These are phyloP conservation scores for Grosmannia huntii DNA, from an alignment of 2,329 filamentous ascomycete species.

Conservation along the genomic window DNA sequence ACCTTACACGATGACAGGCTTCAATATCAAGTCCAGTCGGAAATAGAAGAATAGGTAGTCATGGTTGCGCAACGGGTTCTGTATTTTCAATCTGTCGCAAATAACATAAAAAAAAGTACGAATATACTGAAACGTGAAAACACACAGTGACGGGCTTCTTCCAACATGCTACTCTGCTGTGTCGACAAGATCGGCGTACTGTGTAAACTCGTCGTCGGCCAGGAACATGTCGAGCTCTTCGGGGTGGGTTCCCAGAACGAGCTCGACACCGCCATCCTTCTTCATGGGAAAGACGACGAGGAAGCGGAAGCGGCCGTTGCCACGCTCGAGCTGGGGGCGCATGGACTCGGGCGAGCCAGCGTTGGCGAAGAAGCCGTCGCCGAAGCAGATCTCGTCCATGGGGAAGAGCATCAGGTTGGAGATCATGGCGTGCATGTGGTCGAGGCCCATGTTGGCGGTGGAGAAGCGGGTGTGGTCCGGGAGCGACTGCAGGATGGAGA, in stretches of 20 bases:
- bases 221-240: neutral
- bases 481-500: neutral
- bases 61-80: too few relatives aligned
- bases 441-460: conserved; percentile 3
- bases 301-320: conserved; percentile 2
- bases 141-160: too few relatives aligned
- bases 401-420: conserved; percentile 4
- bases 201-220: neutral
- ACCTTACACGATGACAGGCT: too few relatives aligned
- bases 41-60: too few relatives aligned
- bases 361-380: neutral
- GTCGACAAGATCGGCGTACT: neutral
- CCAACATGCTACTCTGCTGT: neutral
- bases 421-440: conserved; percentile 3
- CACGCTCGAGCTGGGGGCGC: neutral
- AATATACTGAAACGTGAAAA: too few relatives aligned
- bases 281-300: neutral
- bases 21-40: too few relatives aligned
- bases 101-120: too few relatives aligned
- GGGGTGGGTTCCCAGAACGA: neutral
- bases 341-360: neutral
- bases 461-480: conserved; percentile 1
- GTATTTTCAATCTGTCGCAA: too few relatives aligned
- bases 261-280: neutral
- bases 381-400: neutral